A percentile compares a stretch with the other conserved stretches of the same genome.
phyloP scores from a whole-genome alignment of 805 yeast species.

The Kuraishia floccosa region DNA sequence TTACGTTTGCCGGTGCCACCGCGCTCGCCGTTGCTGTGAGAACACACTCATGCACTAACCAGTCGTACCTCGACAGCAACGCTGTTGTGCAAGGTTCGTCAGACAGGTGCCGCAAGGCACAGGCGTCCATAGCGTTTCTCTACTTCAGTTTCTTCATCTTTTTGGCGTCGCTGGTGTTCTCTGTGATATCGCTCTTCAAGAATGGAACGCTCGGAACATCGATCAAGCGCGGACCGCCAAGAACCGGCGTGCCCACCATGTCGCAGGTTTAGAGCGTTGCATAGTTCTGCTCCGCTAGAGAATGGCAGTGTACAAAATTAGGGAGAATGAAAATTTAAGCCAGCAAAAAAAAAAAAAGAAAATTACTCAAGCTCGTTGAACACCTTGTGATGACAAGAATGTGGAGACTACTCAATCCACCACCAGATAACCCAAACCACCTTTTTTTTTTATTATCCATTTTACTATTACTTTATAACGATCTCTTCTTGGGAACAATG shows the following conservation, averaged over 20 bases:
- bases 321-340: too few species aligned
- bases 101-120: slow-evolving; percentile 92
- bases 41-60: slow-evolving; percentile 75
- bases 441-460: not conserved
- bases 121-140: slow-evolving; percentile 72
- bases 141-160: slow-evolving; percentile 76
- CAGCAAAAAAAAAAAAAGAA: too few species aligned
- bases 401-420: too few species aligned
- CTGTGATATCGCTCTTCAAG: slow-evolving; percentile 37
- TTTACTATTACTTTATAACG: not conserved
- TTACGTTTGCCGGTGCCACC: slow-evolving; percentile 90
- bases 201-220: slow-evolving; percentile 48
- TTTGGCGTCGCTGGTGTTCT: slow-evolving; percentile 47
- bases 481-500: too few species aligned
- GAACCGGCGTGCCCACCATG: slow-evolving; percentile 84
- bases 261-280: slow-evolving; percentile 86
- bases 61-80: slow-evolving; percentile 52
- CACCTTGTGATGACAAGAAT: too few species aligned
- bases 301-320: too few species aligned
- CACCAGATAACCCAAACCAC: slow-evolving; percentile 1
- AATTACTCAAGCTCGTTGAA: too few species aligned
- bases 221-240: slow-evolving; percentile 37
- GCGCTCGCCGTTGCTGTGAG: slow-evolving; percentile 88
- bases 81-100: slow-evolving; percentile 60
- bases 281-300: too few species aligned